Percentiles rank a stretch among this genome's conserved stretches.
phyloP scores from a whole-genome alignment of 345 rosid genomes.

The Conringia planisiliqua region DNA sequence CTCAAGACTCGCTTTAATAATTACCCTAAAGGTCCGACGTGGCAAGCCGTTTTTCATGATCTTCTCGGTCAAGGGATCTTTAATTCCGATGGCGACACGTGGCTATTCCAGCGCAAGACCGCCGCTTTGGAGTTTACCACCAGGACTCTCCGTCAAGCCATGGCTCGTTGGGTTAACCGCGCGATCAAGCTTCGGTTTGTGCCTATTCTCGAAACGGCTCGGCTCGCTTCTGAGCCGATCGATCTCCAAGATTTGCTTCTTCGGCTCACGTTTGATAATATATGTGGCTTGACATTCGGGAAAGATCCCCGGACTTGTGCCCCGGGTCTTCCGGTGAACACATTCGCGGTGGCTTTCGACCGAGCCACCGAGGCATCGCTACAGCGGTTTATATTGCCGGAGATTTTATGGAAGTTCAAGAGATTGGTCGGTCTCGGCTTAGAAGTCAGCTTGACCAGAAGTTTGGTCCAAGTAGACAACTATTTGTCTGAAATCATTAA shows the following conservation, averaged over 20 bases:
- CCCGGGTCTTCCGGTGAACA: constrained; percentile 62
- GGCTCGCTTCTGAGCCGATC: constrained; percentile 42
- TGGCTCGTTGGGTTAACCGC: constrained; percentile 92
- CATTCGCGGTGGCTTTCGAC: constrained; percentile 78
- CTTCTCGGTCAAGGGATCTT: constrained; percentile 91
- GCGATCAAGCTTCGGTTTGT: constrained; percentile 67
- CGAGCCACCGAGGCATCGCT: constrained; percentile 89
- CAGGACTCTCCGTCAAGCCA: constrained; percentile 92
- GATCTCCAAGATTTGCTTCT: constrained; percentile 89
- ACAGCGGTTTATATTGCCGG: constrained; percentile 86
- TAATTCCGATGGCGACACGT: constrained; percentile 89
- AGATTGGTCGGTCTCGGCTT: constrained; percentile 75
- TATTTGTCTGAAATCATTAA: constrained; percentile 67
- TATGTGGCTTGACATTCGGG: constrained; percentile 95
- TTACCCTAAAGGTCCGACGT: constrained; percentile 96
- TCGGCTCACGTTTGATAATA: constrained; percentile 91
- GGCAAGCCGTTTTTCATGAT: constrained; percentile 96
- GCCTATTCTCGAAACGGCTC: constrained; percentile 67
- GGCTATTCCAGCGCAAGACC: constrained; percentile 93
- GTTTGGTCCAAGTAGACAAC: constrained; percentile 59
- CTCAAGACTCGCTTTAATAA: constrained; percentile 81
- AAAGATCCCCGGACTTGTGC: constrained; percentile 88
- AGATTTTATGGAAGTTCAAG: constrained; percentile 74
- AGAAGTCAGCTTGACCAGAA: constrained; percentile 79
- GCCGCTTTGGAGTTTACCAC: constrained; percentile 98